Evolutionary conservation across 140 eudicot species (phyloP).

Genomic region (Ambrosia hybrid): DNA sequence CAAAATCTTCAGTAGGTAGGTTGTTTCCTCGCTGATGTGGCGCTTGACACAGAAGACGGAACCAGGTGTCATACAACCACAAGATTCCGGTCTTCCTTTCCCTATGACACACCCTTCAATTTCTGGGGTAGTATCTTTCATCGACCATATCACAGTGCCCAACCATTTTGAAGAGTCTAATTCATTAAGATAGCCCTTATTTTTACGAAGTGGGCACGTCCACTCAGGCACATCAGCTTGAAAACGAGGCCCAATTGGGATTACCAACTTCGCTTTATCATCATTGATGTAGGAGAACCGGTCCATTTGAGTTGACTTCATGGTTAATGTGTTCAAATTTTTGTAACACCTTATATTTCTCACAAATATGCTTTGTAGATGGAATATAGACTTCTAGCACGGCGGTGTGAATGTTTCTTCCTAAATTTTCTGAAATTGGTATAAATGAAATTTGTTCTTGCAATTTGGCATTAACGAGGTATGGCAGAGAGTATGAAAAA

Average conservation of each 20-base stretch:
- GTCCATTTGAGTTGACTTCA: slow-evolving; percentile 24
- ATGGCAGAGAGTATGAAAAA: slow-evolving; percentile 12
- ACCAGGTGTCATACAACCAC: slow-evolving; percentile 38
- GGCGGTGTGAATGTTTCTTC: slow-evolving; percentile 17
- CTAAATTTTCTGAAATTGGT: slow-evolving; percentile 18
- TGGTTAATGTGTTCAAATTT: slow-evolving; percentile 27
- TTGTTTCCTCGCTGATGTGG: slow-evolving; percentile 35
- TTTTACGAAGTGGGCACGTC: slow-evolving; percentile 30
- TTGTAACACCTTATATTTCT: slow-evolving; percentile 21
- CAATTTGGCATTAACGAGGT: slow-evolving; percentile 14
- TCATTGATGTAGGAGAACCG: slow-evolving; percentile 32
- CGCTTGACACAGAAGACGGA: slow-evolving; percentile 38
- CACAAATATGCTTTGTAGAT: slow-evolving; percentile 1
- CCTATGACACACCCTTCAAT: slow-evolving; percentile 27
- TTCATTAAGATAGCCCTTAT: background rate
- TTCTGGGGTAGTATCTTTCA: background rate
- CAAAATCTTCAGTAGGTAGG: slow-evolving; percentile 28
- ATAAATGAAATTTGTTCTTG: slow-evolving; percentile 17
- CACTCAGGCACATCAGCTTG: slow-evolving; percentile 45
- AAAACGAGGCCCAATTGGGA: slow-evolving; percentile 46
- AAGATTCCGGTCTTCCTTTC: slow-evolving; percentile 46
- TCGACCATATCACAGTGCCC: slow-evolving; percentile 48
- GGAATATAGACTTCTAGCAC: background rate
- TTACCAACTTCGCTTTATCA: slow-evolving; percentile 26
- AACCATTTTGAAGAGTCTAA: slow-evolving; percentile 37